Base-by-base conservation (phyloP, 2,329 filamentous ascomycete species). In the Pseudomassariella vexata region DNA sequence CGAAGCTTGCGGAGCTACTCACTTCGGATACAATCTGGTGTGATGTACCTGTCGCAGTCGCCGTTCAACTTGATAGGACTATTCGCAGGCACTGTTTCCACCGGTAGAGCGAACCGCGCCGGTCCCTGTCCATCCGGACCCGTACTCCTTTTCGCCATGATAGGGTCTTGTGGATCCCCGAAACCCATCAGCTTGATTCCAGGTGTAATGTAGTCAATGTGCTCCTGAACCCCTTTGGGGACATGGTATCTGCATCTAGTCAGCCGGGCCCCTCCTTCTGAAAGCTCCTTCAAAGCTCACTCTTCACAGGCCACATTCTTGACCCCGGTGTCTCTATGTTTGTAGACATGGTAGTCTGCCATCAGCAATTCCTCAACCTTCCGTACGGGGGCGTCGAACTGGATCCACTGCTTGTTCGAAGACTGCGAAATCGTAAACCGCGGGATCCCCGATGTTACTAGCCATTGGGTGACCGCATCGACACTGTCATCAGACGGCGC, bases 201-300 rank as follows among this genome's bases (percentile, higher is more conserved):
- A 0, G 72, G 72, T 1, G 66, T 75, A 22, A 77, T 64, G 47
- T 74, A 76, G 51, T 76, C 71, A 31, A 76, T 57, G 36, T 75
- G 67, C 9, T 57, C 41, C 25, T 58, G 58, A 10, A 76, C 41
- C 24, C 63, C 47, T 18, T 56, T 55, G 1, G 71, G 71, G 5
- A 76, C 51, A 36, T 70, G 67, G 46, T 73, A 73, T 36, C 46
- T 50, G 1, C 18, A 8, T 17, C 17, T 3, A 20, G 20, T 15
- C 9, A 6, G 29, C 42, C 11, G 28, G 29, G 26, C 3, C 38
- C 33, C 17, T 9, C 10, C 3, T 5, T 17, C 9, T 19, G 9
- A 3, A 14, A 11, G 20, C 9, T 11, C 2, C 16, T 19, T 6
- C 6, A 15, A 10, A 9, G 40, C 48, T 47, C 11, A 51, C 42